Percentiles rank a stretch among this genome's conserved stretches.
phyloP scores from a whole-genome alignment of 2,329 filamentous ascomycete genomes.

The Proliferodiscus dingleyae region DNA sequence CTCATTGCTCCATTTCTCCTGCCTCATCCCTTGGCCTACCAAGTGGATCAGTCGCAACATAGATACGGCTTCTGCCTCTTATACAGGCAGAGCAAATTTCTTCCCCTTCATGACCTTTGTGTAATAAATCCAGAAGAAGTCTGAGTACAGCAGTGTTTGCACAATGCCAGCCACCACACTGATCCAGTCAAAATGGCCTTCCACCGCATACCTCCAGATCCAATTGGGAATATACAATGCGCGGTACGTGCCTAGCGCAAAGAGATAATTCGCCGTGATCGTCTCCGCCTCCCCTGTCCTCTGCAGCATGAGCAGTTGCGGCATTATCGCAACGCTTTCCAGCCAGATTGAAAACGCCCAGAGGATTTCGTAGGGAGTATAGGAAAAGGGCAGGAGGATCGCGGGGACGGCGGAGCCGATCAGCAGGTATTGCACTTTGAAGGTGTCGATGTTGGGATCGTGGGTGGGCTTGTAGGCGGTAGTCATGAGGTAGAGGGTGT shows the following conservation, averaged over 20 bases:
- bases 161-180: slow-evolving; percentile 83
- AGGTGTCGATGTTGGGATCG: slow-evolving; percentile 94
- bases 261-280: slow-evolving; percentile 98
- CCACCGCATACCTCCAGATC: slow-evolving; percentile 84
- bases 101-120: slow-evolving; percentile 88
- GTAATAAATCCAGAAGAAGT: slow-evolving; percentile 99
- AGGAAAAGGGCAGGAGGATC: slow-evolving; percentile 79
- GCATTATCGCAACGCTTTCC: slow-evolving; percentile 91
- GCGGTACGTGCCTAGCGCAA: slow-evolving; percentile 85
- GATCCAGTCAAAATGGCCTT: slow-evolving; percentile 79
- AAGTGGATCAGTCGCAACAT: background rate
- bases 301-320: slow-evolving; percentile 97
- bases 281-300: slow-evolving; percentile 96
- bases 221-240: slow-evolving; percentile 98
- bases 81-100: slow-evolving; percentile 83
- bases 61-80: slow-evolving; percentile 35
- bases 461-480: slow-evolving; percentile 96
- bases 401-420: slow-evolving; percentile 75
- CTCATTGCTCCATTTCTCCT: background rate
- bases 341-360: slow-evolving; percentile 99
- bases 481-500: slow-evolving; percentile 97
- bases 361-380: slow-evolving; percentile 76
- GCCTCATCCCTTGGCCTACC: background rate
- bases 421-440: slow-evolving; percentile 92
- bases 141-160: slow-evolving; percentile 93